Conservation (phyloP, 345 rosid species). For the Garcia nutans region DNA sequence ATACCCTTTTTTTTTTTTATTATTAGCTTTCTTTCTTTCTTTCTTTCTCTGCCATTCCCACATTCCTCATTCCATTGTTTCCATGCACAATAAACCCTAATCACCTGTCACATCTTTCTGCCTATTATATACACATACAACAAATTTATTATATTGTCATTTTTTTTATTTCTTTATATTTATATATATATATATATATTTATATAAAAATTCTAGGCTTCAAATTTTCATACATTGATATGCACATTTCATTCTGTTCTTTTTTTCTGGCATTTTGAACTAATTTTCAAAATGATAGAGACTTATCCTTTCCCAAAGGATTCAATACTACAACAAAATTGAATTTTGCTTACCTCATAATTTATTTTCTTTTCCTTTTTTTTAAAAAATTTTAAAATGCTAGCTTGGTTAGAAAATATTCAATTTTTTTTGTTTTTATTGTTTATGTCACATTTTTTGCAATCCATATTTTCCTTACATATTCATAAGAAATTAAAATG, state of each 20-base stretch:
- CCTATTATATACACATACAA: neutral
- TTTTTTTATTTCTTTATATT: no score
- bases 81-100: conserved; percentile 7
- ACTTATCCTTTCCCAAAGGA: conserved; percentile 1
- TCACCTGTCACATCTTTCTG: conserved; percentile 23
- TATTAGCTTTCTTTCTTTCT: neutral
- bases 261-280: neutral
- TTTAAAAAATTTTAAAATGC: neutral
- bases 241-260: neutral
- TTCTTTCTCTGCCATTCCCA: conserved; percentile 8
- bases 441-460: no score
- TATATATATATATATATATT: no score
- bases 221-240: neutral
- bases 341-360: neutral
- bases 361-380: neutral
- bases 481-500: no score
- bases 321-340: no score
- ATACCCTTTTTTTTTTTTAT: neutral
- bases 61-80: conserved; percentile 29
- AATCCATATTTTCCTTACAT: no score
- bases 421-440: no score
- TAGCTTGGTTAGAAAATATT: neutral
- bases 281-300: neutral
- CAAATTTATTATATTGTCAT: no score
- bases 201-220: neutral